Conservation (phyloP, 2,329 filamentous ascomycete species). For the Parafenestella ontariensis region DNA sequence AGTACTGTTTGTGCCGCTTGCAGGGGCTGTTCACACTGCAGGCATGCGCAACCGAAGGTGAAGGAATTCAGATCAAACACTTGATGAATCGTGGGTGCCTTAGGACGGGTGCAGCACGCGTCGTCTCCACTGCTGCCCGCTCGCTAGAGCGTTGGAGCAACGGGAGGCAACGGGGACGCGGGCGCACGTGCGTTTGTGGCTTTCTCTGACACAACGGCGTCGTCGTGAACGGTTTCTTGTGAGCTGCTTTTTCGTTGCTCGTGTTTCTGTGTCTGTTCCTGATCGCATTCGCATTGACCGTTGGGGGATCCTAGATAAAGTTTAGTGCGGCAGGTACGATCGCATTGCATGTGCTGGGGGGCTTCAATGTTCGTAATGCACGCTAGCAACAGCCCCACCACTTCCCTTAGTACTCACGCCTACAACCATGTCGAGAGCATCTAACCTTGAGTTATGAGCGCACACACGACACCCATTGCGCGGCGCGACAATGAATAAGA, state of each 20-base stretch:
- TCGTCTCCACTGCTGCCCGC: constrained; percentile 7
- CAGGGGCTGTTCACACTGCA: constrained; percentile 14
- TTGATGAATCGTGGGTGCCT: constrained; percentile 11
- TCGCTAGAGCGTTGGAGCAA: constrained; percentile 5
- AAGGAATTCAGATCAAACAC: constrained; percentile 30
- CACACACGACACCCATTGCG: constrained; percentile 21
- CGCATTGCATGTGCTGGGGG: background rate
- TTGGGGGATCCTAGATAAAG: background rate
- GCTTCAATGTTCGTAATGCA: too few species aligned
- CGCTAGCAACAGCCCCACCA: too few species aligned
- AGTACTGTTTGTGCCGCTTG: constrained; percentile 10
- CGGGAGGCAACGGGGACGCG: constrained; percentile 18
- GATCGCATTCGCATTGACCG: background rate
- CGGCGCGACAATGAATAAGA: constrained; percentile 47
- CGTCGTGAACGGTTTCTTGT: constrained; percentile 1
- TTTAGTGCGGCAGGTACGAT: background rate
- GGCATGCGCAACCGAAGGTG: constrained; percentile 29
- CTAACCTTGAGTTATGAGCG: constrained; percentile 30
- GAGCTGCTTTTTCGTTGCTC: background rate
- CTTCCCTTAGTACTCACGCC: too few species aligned
- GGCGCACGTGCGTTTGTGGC: constrained; percentile 22
- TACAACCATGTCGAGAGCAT: constrained; percentile 2
- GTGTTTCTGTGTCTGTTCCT: background rate
- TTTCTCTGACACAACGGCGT: constrained; percentile 27
- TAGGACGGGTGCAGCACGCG: constrained; percentile 1